Evolutionary conservation across 305 asterid genomes (phyloP), one percentile per base, ranked within the genome.

Genomic region (Rubia balearica): DNA sequence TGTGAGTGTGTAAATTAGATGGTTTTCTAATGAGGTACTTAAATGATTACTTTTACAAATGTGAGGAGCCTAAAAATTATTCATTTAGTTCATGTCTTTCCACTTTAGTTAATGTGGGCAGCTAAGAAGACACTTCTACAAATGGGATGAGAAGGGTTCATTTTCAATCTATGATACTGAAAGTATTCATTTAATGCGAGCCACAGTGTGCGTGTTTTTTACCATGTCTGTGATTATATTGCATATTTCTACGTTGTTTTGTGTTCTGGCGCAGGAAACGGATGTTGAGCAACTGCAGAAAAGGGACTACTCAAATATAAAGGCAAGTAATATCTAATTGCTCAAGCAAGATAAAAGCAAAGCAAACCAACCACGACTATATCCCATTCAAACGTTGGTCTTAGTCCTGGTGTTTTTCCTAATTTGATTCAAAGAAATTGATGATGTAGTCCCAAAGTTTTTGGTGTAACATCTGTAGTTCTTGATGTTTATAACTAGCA

Each of bases 251-350:
- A 77, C n/a, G 46, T 42, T 49, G n/a, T 24, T 53, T 56, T 73
- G 63, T 57, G 51, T 70, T 76, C 68, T 79, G 41, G 70, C 67
- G n/a, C 82, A 90, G 98, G 98, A 93, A 88, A 81, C 91, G 70
- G 97, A 93, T 83, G 94, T 93, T 55, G 97, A 91, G 87, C 92
- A 89, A 76, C 84, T 93, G 79, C 98, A 93, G 81, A 96, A 93
- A 81, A 88, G 97, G 78, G 96, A 93, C 86, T 93, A 93, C 78
- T 71, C 75, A 77, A 89, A 89, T 76, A 84, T 93, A 79, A 89
- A 91, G 96, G 98, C 88, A 41, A 69, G 43, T 22, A 13, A 22
- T 33, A 53, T n/a, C 60, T 55, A 59, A 42, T 9, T 5, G 46
- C 55, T 48, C 19, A 48, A 48, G 56, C 21, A 49, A 14, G 19